Percentiles rank a stretch among this genome's conserved stretches.
These are phyloP conservation scores for Boletales sp. DNA, from an alignment of 768 basidiomycete genomes.

Conservation along the genomic window DNA sequence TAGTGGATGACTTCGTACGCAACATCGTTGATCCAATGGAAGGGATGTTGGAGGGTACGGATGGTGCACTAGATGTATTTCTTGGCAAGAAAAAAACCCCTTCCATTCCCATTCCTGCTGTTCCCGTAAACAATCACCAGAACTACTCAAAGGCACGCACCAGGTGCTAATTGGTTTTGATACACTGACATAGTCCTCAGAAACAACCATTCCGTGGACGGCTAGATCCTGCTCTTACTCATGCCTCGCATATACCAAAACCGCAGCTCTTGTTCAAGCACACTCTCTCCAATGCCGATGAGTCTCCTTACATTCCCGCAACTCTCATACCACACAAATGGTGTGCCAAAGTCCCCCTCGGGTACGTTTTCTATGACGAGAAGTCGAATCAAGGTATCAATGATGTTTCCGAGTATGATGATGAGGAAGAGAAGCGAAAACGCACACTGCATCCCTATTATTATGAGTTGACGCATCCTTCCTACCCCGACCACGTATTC, in stretches of 20 bases:
- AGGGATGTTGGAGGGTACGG: conserved; percentile 78
- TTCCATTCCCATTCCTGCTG: conserved; percentile 55
- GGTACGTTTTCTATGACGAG: conserved; percentile 46
- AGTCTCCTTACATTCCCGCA: conserved; percentile 61
- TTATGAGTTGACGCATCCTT: conserved; percentile 75
- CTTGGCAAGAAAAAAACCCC: conserved; percentile 67
- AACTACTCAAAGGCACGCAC: conserved; percentile 32
- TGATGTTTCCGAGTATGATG: conserved; percentile 10
- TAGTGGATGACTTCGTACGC: conserved; percentile 77
- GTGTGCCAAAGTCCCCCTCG: conserved; percentile 81
- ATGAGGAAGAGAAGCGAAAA: conserved; percentile 20
- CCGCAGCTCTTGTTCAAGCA: conserved; percentile 76
- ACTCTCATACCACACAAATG: conserved; percentile 63
- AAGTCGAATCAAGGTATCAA: conserved; percentile 18
- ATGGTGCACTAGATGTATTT: conserved; percentile 78
- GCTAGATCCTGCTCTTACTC: conserved; percentile 61
- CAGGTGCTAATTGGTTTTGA: not conserved
- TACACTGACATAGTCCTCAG: conserved; percentile 22
- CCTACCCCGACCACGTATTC: conserved; percentile 71
- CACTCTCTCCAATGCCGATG: conserved; percentile 53
- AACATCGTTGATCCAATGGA: conserved; percentile 84
- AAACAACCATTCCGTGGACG: conserved; percentile 39
- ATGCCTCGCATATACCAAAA: conserved; percentile 73
- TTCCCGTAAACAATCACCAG: conserved; percentile 8
- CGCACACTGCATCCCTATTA: conserved; percentile 70